Evolutionary conservation across 768 basidiomycete species (phyloP).

Genomic region (Hydnum rufescens): DNA sequence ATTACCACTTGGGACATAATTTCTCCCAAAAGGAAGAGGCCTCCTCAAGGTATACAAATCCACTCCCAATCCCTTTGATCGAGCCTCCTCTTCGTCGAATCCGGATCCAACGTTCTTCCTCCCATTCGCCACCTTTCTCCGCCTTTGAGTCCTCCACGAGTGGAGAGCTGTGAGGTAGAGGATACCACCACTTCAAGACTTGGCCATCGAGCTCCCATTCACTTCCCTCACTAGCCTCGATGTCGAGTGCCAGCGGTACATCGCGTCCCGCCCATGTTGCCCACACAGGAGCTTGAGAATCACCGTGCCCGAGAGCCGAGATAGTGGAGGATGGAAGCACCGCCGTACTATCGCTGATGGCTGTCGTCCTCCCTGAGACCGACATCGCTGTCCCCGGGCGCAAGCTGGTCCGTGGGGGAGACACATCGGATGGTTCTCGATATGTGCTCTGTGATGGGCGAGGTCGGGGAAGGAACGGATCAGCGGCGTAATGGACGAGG

Average conservation of each 20-base stretch:
- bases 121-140: not conserved
- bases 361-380: not conserved
- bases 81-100: conserved; percentile 25
- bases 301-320: not conserved
- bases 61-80: conserved; percentile 14
- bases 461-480: conserved; percentile 25
- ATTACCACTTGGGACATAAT: not conserved
- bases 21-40: not conserved
- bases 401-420: not conserved
- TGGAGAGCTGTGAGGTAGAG: conserved; percentile 16
- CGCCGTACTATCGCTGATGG: conserved; percentile 2
- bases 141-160: conserved; percentile 16
- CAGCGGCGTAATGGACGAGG: conserved; percentile 65
- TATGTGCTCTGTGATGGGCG: not conserved
- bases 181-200: conserved; percentile 32
- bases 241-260: conserved; percentile 17
- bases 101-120: conserved; percentile 16
- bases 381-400: not conserved
- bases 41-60: not conserved
- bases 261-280: conserved; percentile 2
- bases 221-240: conserved; percentile 26
- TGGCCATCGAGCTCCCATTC: conserved; percentile 29
- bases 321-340: not conserved
- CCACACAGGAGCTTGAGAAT: not conserved
- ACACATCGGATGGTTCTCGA: not conserved